These are phyloP conservation scores for Nakazawaea holstii DNA, from an alignment of 805 yeast genomes.

Conservation along the genomic window DNA sequence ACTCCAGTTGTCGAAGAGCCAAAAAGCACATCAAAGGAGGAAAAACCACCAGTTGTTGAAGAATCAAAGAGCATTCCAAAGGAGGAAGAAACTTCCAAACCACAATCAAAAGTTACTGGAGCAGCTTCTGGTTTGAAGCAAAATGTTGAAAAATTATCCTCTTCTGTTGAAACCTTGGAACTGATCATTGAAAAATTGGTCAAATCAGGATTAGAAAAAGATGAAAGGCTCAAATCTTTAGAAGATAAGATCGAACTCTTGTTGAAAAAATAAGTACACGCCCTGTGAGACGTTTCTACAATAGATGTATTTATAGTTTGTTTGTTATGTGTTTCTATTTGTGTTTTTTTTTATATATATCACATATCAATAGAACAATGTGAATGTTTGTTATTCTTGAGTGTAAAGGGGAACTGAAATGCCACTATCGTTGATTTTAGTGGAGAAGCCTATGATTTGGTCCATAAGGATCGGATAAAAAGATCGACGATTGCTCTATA, in stretches of 20 bases:
- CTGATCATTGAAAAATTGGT: conserved; percentile 45
- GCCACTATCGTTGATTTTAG: no score
- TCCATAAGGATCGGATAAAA: no score
- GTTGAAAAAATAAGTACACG: conserved; percentile 28
- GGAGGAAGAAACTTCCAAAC: conserved; percentile 15
- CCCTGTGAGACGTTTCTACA: no score
- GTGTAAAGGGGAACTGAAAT: no score
- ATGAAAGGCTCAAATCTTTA: conserved; percentile 49
- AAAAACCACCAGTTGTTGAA: conserved; percentile 11
- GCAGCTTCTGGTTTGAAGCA: conserved; percentile 64
- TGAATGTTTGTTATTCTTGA: no score
- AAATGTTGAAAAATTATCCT: conserved; percentile 62
- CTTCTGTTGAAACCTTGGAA: conserved; percentile 54
- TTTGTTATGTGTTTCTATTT: not conserved
- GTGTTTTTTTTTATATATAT: not conserved
- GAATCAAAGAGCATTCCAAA: conserved; percentile 12
- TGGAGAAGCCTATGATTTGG: no score
- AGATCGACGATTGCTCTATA: no score
- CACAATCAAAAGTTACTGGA: conserved; percentile 19
- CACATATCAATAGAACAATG: no score
- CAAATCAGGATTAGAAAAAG: conserved; percentile 56
- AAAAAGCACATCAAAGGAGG: conserved; percentile 8
- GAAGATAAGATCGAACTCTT: conserved; percentile 60
- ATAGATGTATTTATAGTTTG: not conserved
- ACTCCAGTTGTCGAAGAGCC: conserved; percentile 11